These are phyloP conservation scores for Marasmius oreades DNA, from an alignment of 1,284 basidiomycete genomes.

Conservation along the genomic window DNA sequence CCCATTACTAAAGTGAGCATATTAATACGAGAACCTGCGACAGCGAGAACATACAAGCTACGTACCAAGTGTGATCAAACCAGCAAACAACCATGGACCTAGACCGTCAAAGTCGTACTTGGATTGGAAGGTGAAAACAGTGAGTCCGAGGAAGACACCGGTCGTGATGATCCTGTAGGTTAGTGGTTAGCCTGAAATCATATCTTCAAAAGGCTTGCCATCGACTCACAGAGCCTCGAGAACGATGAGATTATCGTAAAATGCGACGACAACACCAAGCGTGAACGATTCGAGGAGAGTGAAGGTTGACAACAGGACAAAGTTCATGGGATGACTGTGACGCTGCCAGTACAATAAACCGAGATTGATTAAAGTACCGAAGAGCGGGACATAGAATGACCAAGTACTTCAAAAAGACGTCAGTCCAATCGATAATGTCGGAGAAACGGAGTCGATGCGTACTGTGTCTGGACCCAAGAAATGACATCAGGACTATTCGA, in stretches of 20 bases:
- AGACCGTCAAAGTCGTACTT: conserved; percentile 89
- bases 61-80: conserved; percentile 67
- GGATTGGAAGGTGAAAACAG: conserved; percentile 82
- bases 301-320: conserved; percentile 74
- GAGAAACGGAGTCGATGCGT: conserved; percentile 15
- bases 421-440: background rate
- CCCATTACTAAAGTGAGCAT: conserved; percentile 53
- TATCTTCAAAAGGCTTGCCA: background rate
- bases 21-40: conserved; percentile 3
- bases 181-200: background rate
- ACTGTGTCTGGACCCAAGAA: conserved; percentile 72
- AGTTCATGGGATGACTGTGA: conserved; percentile 80
- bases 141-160: conserved; percentile 84
- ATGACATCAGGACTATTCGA: conserved; percentile 56
- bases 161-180: conserved; percentile 68
- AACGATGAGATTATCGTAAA: conserved; percentile 75
- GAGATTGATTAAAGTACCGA: conserved; percentile 73
- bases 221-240: conserved; percentile 74
- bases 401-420: conserved; percentile 44
- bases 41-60: too few species aligned
- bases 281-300: conserved; percentile 80
- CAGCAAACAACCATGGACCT: conserved; percentile 81
- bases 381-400: conserved; percentile 72
- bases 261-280: conserved; percentile 75
- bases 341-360: conserved; percentile 85